A percentile compares a stretch with the other conserved stretches of the same genome.
phyloP scores from a whole-genome alignment of 2,329 filamentous ascomycete genomes.

The Alternaria sp. region DNA sequence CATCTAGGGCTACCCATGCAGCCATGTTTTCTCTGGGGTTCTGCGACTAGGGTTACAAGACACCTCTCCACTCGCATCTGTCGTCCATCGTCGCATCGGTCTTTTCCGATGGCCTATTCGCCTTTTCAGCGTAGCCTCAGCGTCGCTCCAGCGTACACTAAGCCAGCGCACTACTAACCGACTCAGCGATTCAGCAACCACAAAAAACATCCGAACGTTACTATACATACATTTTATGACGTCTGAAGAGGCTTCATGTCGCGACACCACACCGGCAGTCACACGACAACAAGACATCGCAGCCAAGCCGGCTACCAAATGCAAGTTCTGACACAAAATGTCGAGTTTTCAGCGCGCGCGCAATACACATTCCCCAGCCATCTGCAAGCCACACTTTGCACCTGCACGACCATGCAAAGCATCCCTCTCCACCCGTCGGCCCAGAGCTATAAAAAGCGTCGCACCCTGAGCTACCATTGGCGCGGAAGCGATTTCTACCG shows the following conservation, averaged over 20 bases:
- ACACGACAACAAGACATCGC: background rate
- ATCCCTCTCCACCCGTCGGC: slow-evolving; percentile 13
- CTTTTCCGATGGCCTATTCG: background rate
- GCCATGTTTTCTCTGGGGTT: slow-evolving; percentile 4
- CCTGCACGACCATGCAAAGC: slow-evolving; percentile 19
- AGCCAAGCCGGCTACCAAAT: slow-evolving; percentile 21
- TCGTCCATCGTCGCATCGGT: background rate
- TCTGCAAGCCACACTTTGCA: slow-evolving; percentile 33
- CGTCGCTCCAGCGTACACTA: background rate
- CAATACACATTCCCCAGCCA: slow-evolving; percentile 17
- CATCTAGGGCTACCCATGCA: slow-evolving; percentile 2
- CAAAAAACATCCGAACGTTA: background rate
- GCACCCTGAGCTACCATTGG: slow-evolving; percentile 24
- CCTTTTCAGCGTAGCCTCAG: background rate
- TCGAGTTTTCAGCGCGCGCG: background rate
- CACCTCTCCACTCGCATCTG: slow-evolving; percentile 17
- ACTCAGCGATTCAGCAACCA: background rate
- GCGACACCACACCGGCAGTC: background rate
- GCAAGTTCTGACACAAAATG: background rate
- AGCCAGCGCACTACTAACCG: background rate
- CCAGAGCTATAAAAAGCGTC: slow-evolving; percentile 32
- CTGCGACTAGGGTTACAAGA: slow-evolving; percentile 22
- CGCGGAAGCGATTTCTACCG: slow-evolving; percentile 17
- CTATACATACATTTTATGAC: slow-evolving; percentile 8
- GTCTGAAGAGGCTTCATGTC: slow-evolving; percentile 1